Evolutionary conservation across 2,329 filamentous ascomycete species (phyloP).

Genomic region (Nothophoma quercina): DNA sequence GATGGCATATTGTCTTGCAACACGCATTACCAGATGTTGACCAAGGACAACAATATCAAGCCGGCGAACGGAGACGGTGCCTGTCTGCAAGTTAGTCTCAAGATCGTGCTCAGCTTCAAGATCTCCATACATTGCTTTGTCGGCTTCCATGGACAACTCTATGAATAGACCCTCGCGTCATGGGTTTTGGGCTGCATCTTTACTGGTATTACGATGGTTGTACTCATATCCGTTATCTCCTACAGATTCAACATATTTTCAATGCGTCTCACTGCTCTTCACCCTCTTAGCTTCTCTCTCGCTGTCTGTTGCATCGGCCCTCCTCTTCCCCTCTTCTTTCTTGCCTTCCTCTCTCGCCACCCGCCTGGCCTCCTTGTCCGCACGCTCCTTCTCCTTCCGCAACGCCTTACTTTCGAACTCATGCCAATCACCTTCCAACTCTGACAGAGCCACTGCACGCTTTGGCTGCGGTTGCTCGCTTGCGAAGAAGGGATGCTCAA

Average conservation of each 20-base stretch:
- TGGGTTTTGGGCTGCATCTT: no score
- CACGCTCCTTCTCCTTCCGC: constrained; percentile 83
- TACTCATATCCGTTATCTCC: not conserved
- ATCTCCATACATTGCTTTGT: no score
- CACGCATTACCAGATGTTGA: no score
- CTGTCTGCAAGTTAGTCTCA: no score
- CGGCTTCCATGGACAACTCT: no score
- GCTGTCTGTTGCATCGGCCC: constrained; percentile 39
- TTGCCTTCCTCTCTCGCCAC: constrained; percentile 42
- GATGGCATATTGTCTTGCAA: no score
- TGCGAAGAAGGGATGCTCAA: constrained; percentile 88
- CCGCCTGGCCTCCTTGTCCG: constrained; percentile 63
- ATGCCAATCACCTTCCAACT: constrained; percentile 94
- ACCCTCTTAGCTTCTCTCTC: constrained; percentile 45
- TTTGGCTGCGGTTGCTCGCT: constrained; percentile 78
- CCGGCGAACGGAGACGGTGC: no score
- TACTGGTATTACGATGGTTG: no score
- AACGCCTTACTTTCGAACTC: constrained; percentile 97
- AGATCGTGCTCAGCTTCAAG: no score
- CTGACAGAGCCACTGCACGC: constrained; percentile 82
- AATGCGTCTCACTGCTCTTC: constrained; percentile 31
- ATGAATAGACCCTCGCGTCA: no score
- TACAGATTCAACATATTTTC: not conserved
- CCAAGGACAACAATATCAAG: no score
- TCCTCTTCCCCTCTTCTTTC: constrained; percentile 45